Conservation (phyloP, 2,329 filamentous ascomycete species). For the Boeremia lycopersici region DNA sequence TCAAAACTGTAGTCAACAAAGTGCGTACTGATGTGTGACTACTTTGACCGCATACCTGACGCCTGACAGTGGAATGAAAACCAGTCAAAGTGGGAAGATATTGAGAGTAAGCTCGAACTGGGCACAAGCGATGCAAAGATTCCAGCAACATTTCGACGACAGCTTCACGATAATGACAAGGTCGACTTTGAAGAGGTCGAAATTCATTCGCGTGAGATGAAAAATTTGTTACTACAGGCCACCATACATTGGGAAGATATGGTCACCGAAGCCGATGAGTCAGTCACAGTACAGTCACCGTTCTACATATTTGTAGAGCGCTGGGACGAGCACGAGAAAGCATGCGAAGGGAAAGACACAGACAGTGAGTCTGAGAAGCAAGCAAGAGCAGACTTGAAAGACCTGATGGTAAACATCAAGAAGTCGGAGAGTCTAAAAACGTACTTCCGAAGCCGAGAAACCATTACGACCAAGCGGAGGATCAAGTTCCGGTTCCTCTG, state of each 20-base stretch:
- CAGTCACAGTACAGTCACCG: neutral
- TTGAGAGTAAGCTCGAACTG: neutral
- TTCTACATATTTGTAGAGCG: slow-evolving; percentile 6
- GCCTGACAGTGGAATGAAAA: neutral
- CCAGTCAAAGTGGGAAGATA: slow-evolving; percentile 1
- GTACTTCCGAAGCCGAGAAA: slow-evolving; percentile 9
- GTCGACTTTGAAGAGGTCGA: slow-evolving; percentile 9
- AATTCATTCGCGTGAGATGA: slow-evolving; percentile 9
- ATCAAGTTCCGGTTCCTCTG: slow-evolving; percentile 9
- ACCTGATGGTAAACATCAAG: slow-evolving; percentile 3
- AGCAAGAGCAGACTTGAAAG: slow-evolving; percentile 3
- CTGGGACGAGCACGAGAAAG: slow-evolving; percentile 8
- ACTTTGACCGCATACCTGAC: neutral
- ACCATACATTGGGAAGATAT: neutral
- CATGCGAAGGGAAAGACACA: neutral
- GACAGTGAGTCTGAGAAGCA: neutral
- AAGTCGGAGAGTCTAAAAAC: neutral
- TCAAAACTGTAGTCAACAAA: slow-evolving; percentile 4
- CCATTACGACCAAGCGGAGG: neutral
- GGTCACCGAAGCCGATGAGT: neutral
- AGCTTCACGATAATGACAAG: neutral
- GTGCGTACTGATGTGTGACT: neutral
- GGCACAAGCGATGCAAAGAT: neutral
- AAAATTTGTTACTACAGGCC: neutral
- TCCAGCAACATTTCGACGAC: slow-evolving; percentile 5